phyloP scores from a whole-genome alignment of 2,329 filamentous ascomycete genomes.

The Daldinia sp. region DNA sequence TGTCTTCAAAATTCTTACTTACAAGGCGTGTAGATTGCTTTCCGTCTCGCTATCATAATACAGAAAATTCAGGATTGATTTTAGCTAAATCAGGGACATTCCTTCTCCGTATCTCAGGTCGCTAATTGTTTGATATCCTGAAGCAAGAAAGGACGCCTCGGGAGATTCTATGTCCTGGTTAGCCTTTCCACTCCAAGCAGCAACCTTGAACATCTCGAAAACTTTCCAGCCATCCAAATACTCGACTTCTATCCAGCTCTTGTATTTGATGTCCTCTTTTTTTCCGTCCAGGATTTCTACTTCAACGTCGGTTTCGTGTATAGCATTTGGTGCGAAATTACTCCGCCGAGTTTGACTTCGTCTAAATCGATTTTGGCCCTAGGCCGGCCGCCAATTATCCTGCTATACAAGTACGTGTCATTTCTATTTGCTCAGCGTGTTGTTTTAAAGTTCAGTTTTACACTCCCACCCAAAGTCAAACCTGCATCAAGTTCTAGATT shows the following conservation, averaged over 20 bases:
- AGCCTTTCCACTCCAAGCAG: slow-evolving; percentile 11
- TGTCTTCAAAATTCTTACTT: slow-evolving; percentile 7
- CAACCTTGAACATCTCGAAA: slow-evolving; percentile 11
- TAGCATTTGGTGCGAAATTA: slow-evolving; percentile 7
- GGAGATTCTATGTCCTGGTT: slow-evolving; percentile 27
- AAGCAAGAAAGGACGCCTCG: slow-evolving; percentile 19
- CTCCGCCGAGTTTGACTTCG: slow-evolving; percentile 2
- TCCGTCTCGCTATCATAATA: neutral
- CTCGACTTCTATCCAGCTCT: slow-evolving; percentile 6
- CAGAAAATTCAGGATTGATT: slow-evolving; percentile 3
- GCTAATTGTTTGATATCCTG: slow-evolving; percentile 15
- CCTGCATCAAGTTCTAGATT: slow-evolving; percentile 1
- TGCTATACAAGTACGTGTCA: slow-evolving; percentile 20
- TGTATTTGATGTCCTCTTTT: slow-evolving; percentile 8
- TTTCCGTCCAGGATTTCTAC: neutral
- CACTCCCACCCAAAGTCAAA: slow-evolving; percentile 5
- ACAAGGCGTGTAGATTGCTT: slow-evolving; percentile 22
- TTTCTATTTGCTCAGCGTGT: slow-evolving; percentile 6
- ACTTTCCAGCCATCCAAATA: slow-evolving; percentile 1
- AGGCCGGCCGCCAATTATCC: slow-evolving; percentile 2
- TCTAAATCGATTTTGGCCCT: slow-evolving; percentile 1
- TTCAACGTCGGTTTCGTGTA: neutral
- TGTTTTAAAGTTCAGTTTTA: slow-evolving; percentile 6
- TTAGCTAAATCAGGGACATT: slow-evolving; percentile 1
- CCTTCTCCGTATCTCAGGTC: neutral